A percentile compares a stretch with the other conserved stretches of the same genome.
phyloP scores from a whole-genome alignment of 1,139 yeast genomes.

The Kurtzmaniella natalensis region DNA sequence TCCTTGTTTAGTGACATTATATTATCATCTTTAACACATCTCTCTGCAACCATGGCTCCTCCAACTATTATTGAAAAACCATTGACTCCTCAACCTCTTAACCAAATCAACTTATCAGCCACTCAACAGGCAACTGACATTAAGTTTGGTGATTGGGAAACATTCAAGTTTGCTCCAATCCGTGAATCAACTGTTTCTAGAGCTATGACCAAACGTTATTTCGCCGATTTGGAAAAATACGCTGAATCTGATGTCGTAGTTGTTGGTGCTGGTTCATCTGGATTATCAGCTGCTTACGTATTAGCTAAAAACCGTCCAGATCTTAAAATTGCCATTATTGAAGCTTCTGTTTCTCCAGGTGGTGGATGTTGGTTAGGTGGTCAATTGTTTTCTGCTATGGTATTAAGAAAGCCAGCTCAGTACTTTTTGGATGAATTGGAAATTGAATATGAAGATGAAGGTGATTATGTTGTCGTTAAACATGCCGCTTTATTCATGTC shows the following conservation, averaged over 20 bases:
- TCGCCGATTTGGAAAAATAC: slow-evolving; percentile 67
- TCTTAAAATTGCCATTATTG: slow-evolving; percentile 68
- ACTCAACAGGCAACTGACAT: slow-evolving; percentile 12
- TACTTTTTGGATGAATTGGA: slow-evolving; percentile 61
- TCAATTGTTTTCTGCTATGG: slow-evolving; percentile 77
- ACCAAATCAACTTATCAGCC: slow-evolving; percentile 5
- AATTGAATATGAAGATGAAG: slow-evolving; percentile 72
- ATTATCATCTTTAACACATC: no score
- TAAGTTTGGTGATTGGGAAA: slow-evolving; percentile 56
- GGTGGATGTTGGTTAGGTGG: slow-evolving; percentile 85
- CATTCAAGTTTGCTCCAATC: slow-evolving; percentile 65
- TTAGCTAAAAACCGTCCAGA: slow-evolving; percentile 75
- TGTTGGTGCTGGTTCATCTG: slow-evolving; percentile 79
- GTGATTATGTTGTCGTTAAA: slow-evolving; percentile 74
- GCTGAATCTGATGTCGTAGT: slow-evolving; percentile 74
- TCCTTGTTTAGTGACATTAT: no score
- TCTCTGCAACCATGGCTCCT: slow-evolving; percentile 30
- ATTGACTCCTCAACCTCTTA: slow-evolving; percentile 17
- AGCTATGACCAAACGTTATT: slow-evolving; percentile 77
- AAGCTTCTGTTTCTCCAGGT: slow-evolving; percentile 72
- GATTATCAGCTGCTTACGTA: slow-evolving; percentile 69
- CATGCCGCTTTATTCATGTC: slow-evolving; percentile 79
- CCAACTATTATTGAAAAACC: slow-evolving; percentile 27
- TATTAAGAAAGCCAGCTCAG: slow-evolving; percentile 74
- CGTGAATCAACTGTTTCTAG: slow-evolving; percentile 79